phyloP scores from a whole-genome alignment of 1,139 yeast genomes.

The Yamadazyma diddensiae region DNA sequence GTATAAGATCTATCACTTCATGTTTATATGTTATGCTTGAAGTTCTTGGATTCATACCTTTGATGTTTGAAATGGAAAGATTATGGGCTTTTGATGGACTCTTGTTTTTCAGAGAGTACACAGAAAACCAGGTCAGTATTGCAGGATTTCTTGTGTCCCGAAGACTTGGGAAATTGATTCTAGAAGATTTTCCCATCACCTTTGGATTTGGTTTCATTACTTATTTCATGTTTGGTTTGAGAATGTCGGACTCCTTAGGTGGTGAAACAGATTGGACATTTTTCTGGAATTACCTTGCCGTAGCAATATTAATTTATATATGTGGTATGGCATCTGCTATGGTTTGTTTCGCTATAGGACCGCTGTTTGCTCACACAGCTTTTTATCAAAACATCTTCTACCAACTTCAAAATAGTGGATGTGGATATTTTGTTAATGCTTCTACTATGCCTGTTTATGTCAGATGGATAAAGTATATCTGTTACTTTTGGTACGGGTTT shows the following conservation, averaged over 20 bases:
- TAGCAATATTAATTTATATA: constrained; percentile 54
- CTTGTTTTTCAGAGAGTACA: constrained; percentile 69
- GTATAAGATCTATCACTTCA: constrained; percentile 65
- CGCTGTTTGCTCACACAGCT: constrained; percentile 66
- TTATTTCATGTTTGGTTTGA: constrained; percentile 77
- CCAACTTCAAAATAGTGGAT: constrained; percentile 73
- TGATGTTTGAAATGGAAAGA: constrained; percentile 72
- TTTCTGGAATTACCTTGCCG: constrained; percentile 64
- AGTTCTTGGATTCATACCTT: constrained; percentile 64
- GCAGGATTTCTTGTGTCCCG: constrained; percentile 68
- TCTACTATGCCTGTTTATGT: constrained; percentile 80
- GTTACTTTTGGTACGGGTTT: constrained; percentile 76
- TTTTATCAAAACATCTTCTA: constrained; percentile 61
- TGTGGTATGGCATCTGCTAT: constrained; percentile 57
- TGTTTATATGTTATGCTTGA: constrained; percentile 63
- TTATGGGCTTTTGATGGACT: constrained; percentile 67
- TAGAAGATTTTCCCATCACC: constrained; percentile 71
- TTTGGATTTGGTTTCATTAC: constrained; percentile 57
- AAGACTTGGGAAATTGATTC: constrained; percentile 58
- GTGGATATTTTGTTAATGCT: constrained; percentile 80
- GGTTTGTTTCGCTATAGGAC: constrained; percentile 53
- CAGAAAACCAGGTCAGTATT: constrained; percentile 66
- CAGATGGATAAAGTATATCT: constrained; percentile 75
- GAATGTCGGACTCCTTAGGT: constrained; percentile 24
- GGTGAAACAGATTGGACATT: constrained; percentile 18